These are phyloP conservation scores for Amesomyces nigricolor DNA, from an alignment of 2,329 filamentous ascomycete genomes.

Conservation along the genomic window DNA sequence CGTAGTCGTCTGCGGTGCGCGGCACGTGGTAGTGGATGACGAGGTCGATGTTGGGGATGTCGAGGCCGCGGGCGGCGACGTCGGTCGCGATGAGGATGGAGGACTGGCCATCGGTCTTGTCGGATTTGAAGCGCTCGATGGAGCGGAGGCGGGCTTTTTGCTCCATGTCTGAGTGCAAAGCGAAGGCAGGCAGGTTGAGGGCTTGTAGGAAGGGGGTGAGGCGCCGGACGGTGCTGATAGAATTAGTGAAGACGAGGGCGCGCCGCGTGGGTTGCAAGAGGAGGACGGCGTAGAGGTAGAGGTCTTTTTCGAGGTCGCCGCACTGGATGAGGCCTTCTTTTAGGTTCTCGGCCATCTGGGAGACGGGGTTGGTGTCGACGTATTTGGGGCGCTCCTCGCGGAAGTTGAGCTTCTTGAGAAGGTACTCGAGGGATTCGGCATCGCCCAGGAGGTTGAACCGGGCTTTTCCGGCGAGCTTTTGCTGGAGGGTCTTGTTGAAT, in stretches of 20 bases:
- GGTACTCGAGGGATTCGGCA: constrained; percentile 83
- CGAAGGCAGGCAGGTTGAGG: constrained; percentile 67
- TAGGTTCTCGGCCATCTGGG: constrained; percentile 80
- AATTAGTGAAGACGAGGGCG: constrained; percentile 91
- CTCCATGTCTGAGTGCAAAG: constrained; percentile 88
- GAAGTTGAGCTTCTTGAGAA: constrained; percentile 86
- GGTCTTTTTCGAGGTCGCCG: constrained; percentile 89
- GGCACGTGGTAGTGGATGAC: constrained; percentile 96
- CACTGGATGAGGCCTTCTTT: constrained; percentile 92
- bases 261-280: constrained; percentile 75
- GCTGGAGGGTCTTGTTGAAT: constrained; percentile 84
- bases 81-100: constrained; percentile 82
- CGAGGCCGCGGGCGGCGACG: constrained; percentile 86
- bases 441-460: constrained; percentile 63
- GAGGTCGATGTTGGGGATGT: constrained; percentile 83
- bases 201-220: constrained; percentile 79
- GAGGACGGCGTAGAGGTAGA: constrained; percentile 85
- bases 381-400: constrained; percentile 80
- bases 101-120: constrained; percentile 38
- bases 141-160: constrained; percentile 94
- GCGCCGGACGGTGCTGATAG: constrained; percentile 84
- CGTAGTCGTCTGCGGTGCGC: constrained; percentile 84
- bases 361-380: constrained; percentile 83
- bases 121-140: constrained; percentile 77
- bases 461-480: constrained; percentile 78